Evolutionary conservation across 73 alveolate species (phyloP).

Genomic region (Loxodes magnus): DNA sequence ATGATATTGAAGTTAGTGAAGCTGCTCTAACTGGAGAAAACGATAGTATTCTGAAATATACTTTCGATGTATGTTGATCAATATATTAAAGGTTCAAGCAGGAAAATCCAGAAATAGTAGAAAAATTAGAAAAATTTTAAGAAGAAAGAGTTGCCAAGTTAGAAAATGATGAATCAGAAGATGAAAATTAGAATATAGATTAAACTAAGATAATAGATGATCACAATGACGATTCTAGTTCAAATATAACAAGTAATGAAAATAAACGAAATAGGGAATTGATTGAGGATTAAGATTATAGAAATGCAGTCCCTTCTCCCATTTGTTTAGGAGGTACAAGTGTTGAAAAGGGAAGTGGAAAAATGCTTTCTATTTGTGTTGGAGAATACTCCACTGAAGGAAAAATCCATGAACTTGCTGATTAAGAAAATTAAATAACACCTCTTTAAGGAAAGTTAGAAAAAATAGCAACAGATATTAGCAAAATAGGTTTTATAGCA

Average conservation of each 20-base stretch:
- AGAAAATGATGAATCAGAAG: not conserved
- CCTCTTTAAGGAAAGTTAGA: conserved; percentile 80
- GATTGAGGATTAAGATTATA: not conserved
- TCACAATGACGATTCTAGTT: conserved; percentile 21
- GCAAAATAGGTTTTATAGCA: conserved; percentile 65
- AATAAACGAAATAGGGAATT: not conserved
- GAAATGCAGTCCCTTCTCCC: conserved; percentile 32
- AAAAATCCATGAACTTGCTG: conserved; percentile 46
- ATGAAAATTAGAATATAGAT: conserved; percentile 1
- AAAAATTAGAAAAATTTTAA: conserved; percentile 6
- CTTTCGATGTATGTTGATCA: conserved; percentile 44
- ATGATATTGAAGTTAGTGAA: conserved; percentile 66
- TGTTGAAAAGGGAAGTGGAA: conserved; percentile 26
- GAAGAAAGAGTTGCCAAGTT: conserved; percentile 18
- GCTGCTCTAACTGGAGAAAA: conserved; percentile 86
- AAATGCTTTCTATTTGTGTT: conserved; percentile 1
- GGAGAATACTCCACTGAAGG: conserved; percentile 33
- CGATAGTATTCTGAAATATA: conserved; percentile 57
- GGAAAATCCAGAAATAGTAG: no score
- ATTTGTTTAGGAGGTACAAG: no score
- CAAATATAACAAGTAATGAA: no score
- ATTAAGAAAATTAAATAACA: conserved; percentile 50
- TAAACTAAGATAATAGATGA: not conserved
- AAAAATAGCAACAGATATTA: conserved; percentile 70
- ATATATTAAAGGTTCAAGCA: no score